Evolutionary conservation across 1,284 basidiomycete species (phyloP), one percentile per base, ranked within the genome.

Genomic region (Tetrapyrgos nigripes): DNA sequence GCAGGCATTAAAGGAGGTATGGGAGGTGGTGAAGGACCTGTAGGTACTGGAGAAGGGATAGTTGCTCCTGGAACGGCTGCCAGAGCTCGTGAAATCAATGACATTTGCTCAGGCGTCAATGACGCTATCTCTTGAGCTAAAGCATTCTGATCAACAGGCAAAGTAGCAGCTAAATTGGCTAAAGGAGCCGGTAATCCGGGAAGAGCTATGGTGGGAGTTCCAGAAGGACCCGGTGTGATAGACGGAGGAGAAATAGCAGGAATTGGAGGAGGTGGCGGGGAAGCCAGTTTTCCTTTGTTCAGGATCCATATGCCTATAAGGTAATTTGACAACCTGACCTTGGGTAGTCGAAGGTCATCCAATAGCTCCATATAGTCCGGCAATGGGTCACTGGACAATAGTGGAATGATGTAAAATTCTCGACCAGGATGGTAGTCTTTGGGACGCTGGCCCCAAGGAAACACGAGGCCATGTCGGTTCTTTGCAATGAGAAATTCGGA

Each of bases 311-410:
- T 85, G 37, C 91, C 93, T 31, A 97, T 75, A 47, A 97, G 80
- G 56, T 91, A 86, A 66, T 93, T 84, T 9, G 76, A 70, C 17
- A 72, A 80, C 19, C 94, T 82, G 13, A 75, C 70, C 59, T 81
- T 83, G 5, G 93, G 90, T 0, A 98, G 71, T 50, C 79, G 79
- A 55, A 93, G 81, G n/a, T 91, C 83, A 66, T 96, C 94, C 53
- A 97, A 75, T 1, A 97, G 79, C 64, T 96, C 92, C 61, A 96
- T 83, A 66, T 89, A 94, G 59, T 96, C 94, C 0, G 95, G 96
- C 0, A 93, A 74, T 0, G 88, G 79, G 51, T 91, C 84, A 26
- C 76, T 79, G 14, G 91, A 82, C 19, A 83, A 78, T 5, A 97
- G 74, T 1, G 96, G 96, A 21, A 97, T 84, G 59, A 97, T 83